phyloP scores from a whole-genome alignment of 495 filamentous ascomycete species.

The Letharia columbiana region DNA sequence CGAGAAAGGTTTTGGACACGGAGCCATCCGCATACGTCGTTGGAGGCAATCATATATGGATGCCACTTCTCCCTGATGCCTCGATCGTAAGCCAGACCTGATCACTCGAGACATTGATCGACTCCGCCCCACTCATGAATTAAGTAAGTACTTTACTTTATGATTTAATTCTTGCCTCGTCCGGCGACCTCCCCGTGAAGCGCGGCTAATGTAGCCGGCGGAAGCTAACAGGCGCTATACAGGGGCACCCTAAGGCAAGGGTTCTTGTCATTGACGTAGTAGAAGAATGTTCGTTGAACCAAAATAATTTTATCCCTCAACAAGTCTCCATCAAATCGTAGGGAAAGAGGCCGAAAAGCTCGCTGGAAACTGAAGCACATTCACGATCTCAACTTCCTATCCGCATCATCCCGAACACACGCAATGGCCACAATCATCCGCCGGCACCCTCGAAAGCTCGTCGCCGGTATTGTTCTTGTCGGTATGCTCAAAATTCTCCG shows the following conservation, averaged over 20 bases:
- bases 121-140: no score
- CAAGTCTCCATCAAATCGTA: background rate
- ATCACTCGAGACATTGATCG: no score
- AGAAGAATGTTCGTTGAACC: background rate
- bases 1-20: no score
- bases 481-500: slow-evolving; percentile 6
- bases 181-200: background rate
- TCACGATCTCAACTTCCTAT: background rate
- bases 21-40: no score
- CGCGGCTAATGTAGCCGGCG: background rate
- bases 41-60: no score
- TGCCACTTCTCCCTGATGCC: no score
- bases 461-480: slow-evolving; percentile 14
- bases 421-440: slow-evolving; percentile 20
- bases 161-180: no score
- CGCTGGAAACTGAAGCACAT: background rate
- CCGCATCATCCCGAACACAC: background rate
- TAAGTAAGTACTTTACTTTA: no score
- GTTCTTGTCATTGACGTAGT: slow-evolving; percentile 1
- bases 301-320: background rate
- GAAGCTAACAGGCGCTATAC: slow-evolving; percentile 6
- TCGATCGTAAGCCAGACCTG: no score
- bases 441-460: slow-evolving; percentile 22
- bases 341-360: background rate
- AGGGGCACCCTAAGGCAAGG: background rate